Conservation (phyloP, 352 stramenopile genomes). For the Globisporangium radiosum region DNA sequence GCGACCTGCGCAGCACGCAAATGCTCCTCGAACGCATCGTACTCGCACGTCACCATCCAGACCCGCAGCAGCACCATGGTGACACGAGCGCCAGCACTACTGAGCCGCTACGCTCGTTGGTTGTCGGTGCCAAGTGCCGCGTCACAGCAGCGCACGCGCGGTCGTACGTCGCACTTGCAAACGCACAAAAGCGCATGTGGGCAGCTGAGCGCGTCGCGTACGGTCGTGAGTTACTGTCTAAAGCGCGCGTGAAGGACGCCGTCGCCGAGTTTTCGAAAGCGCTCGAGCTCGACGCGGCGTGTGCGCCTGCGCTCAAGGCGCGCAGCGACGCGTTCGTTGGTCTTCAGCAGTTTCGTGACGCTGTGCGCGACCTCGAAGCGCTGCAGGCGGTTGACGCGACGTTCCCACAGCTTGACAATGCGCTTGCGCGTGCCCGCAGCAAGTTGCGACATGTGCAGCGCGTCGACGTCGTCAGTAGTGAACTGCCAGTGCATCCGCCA, state of each 20-base stretch:
- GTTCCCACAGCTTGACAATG: conserved; percentile 9
- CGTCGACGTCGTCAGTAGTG: conserved; percentile 7
- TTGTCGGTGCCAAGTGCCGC: background rate
- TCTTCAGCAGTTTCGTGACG: conserved; percentile 26
- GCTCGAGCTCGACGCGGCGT: conserved; percentile 24
- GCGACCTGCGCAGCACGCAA: conserved; percentile 16
- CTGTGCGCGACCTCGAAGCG: conserved; percentile 28
- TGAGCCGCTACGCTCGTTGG: conserved; percentile 13
- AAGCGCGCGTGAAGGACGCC: conserved; percentile 23
- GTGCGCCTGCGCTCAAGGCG: conserved; percentile 12
- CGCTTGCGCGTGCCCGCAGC: conserved; percentile 17
- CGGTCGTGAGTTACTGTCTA: conserved; percentile 18
- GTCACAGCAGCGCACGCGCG: conserved; percentile 10
- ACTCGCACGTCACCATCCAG: no score
- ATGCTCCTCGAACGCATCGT: conserved; percentile 6
- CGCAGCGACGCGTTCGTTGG: conserved; percentile 19
- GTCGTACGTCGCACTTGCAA: conserved; percentile 26
- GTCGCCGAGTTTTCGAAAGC: conserved; percentile 31
- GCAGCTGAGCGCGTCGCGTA: conserved; percentile 21
- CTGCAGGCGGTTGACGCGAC: conserved; percentile 14
- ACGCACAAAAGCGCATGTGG: conserved; percentile 31
- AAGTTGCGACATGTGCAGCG: conserved; percentile 17
- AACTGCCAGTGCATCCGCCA: background rate
- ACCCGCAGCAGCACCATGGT: conserved; percentile 7
- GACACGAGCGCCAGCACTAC: background rate